Base-by-base conservation (phyloP, 345 rosid genomes). In the Lumnitzera racemosa region DNA sequence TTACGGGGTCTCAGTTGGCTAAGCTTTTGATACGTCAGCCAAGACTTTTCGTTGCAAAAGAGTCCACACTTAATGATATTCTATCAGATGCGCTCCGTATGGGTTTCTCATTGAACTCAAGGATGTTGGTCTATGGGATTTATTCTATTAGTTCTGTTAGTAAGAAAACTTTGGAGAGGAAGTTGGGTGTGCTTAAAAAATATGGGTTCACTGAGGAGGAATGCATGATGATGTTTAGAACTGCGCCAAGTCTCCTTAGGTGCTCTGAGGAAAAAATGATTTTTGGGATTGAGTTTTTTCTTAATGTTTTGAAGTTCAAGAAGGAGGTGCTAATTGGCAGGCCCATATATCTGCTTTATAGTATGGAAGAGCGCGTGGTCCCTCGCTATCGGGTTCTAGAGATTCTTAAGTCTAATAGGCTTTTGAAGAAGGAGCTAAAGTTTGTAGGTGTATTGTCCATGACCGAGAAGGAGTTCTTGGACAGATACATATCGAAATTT, bases 81-180 rank as follows among this genome's bases (percentile, higher is more conserved):
- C 72, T 70, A 62, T 62, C 57, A 0, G 60, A 51, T 56, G 70
- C 27, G 55, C 59, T 60, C 15, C 64, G 61, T 51, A 53, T 75
- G 64, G 85, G 85, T 12, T 63, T 77, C 55, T 64, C 76, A 3
- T 61, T 67, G 11, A 47, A 75, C n/a, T 80, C 82, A 12, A 63
- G 76, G 61, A 74, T 77, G 82, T 69, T 77, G 7, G 80, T 63
- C 47, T 53, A 74, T 55, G 85, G 62, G 6, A 41, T 77, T 16
- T 59, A 41, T 43, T 23, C 80, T 29, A 4, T 72, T 61, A 69
- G 72, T 68, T 53, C 71, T 60, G 5, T 74, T 59, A 74, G 70
- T 59, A 62, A 49, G 31, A n/a, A 67, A 31, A 67, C 73, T 3
- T 12, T 71, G n/a, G 66, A 54, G 49, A 65, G 63, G 25, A 81